phyloP scores from a whole-genome alignment of 768 basidiomycete species.

The Artomyces pyxidatus region DNA sequence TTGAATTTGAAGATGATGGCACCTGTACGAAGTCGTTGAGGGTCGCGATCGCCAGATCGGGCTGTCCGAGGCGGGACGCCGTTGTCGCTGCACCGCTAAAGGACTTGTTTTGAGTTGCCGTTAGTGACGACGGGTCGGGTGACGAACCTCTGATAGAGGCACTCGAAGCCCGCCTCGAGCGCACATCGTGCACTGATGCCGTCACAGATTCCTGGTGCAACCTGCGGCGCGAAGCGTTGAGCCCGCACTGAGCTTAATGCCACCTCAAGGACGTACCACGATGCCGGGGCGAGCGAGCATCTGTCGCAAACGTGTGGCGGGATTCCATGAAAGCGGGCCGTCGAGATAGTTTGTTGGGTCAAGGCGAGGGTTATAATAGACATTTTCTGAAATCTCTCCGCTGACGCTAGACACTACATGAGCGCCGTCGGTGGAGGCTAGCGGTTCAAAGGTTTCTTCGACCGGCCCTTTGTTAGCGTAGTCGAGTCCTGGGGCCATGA shows the following conservation, averaged over 20 bases:
- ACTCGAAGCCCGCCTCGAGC: constrained; percentile 70
- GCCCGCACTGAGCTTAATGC: no score
- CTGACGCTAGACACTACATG: no score
- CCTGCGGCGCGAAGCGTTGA: no score
- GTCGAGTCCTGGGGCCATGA: no score
- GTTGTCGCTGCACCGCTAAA: constrained; percentile 69
- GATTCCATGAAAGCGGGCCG: constrained; percentile 59
- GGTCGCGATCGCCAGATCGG: constrained; percentile 74
- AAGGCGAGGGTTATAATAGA: constrained; percentile 61
- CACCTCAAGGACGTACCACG: constrained; percentile 47
- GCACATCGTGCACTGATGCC: constrained; percentile 77
- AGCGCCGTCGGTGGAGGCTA: no score
- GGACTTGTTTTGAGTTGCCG: not conserved
- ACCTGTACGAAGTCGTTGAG: constrained; percentile 69
- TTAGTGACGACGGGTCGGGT: not conserved
- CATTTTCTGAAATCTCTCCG: constrained; percentile 5
- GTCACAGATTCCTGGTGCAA: constrained; percentile 75
- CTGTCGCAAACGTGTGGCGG: constrained; percentile 63
- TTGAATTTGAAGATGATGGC: constrained; percentile 1
- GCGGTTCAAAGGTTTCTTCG: no score
- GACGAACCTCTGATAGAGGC: constrained; percentile 63
- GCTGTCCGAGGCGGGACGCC: constrained; percentile 68
- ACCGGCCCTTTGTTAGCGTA: no score
- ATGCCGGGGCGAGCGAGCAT: constrained; percentile 57
- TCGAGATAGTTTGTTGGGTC: constrained; percentile 63